Conservation (phyloP, 208 protist genomes). For the Trypanosoma avium region DNA sequence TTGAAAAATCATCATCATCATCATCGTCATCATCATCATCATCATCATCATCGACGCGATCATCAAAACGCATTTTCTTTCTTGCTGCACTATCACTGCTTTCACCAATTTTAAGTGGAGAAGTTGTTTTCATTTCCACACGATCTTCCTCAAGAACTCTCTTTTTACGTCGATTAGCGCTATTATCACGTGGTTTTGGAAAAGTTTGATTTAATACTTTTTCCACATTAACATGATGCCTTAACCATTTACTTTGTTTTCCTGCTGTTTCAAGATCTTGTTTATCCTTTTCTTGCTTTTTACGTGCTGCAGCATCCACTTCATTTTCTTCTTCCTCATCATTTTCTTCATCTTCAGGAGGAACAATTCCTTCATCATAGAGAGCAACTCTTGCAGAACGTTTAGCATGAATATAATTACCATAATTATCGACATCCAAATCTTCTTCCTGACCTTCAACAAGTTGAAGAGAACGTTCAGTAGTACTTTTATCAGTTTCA, state of each 20-base stretch:
- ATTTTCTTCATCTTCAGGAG: conserved; percentile 40
- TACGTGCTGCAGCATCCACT: conserved; percentile 24
- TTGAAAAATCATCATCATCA: conserved; percentile 22
- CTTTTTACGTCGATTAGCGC: conserved; percentile 40
- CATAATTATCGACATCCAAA: conserved; percentile 90
- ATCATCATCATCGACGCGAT: conserved; percentile 37
- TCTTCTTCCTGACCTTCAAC: conserved; percentile 75
- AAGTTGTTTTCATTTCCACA: conserved; percentile 55
- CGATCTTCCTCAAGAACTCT: conserved; percentile 66
- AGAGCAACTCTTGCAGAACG: conserved; percentile 71
- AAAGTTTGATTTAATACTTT: conserved; percentile 85
- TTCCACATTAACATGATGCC: conserved; percentile 82
- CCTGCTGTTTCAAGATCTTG: conserved; percentile 43
- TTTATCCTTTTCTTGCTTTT: conserved; percentile 40
- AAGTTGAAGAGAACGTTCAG: conserved; percentile 42
- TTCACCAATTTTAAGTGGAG: conserved; percentile 24
- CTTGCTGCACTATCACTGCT: conserved; percentile 16
- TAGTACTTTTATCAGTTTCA: conserved; percentile 2
- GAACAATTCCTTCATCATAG: conserved; percentile 65
- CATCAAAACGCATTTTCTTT: conserved; percentile 56
- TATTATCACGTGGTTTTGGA: conserved; percentile 56
- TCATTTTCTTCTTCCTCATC: conserved; percentile 45
- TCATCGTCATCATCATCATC: conserved; percentile 31
- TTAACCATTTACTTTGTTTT: conserved; percentile 76
- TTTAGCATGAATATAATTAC: conserved; percentile 74